These are phyloP conservation scores for Amanita subjunquillea DNA, from an alignment of 768 basidiomycete genomes.

Conservation along the genomic window DNA sequence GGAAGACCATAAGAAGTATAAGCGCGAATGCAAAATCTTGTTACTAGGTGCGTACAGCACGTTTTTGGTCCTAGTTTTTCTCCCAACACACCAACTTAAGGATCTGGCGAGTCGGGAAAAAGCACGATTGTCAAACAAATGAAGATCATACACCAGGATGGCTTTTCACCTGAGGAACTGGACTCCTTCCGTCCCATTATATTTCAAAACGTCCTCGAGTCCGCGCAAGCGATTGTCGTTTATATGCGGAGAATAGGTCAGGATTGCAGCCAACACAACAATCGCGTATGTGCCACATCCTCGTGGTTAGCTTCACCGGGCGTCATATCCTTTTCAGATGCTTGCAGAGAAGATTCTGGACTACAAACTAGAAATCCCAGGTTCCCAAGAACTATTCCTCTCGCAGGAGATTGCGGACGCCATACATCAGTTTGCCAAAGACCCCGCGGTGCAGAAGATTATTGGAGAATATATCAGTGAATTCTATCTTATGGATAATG, in stretches of 20 bases:
- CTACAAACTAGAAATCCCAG: slow-evolving; percentile 37
- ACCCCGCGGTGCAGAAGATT: slow-evolving; percentile 49
- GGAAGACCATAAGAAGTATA: slow-evolving; percentile 74
- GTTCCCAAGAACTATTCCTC: slow-evolving; percentile 32
- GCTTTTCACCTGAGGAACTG: slow-evolving; percentile 73
- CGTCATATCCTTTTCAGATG: slow-evolving; percentile 9
- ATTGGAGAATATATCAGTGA: slow-evolving; percentile 53
- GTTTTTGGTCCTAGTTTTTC: not conserved
- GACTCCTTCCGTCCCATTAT: slow-evolving; percentile 68
- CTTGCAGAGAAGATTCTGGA: slow-evolving; percentile 55
- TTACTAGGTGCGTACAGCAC: slow-evolving; percentile 58
- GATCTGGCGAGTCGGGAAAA: slow-evolving; percentile 93
- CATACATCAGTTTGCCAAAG: slow-evolving; percentile 60
- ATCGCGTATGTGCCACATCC: slow-evolving; percentile 33
- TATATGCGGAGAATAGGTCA: slow-evolving; percentile 83
- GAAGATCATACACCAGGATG: slow-evolving; percentile 96
- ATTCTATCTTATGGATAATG: slow-evolving; percentile 95
- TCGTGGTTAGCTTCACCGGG: not conserved
- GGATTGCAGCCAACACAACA: slow-evolving; percentile 59
- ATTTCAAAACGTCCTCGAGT: slow-evolving; percentile 82
- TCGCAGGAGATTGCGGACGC: slow-evolving; percentile 59
- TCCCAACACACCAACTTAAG: slow-evolving; percentile 26
- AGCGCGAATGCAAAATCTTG: slow-evolving; percentile 88
- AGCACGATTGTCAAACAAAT: slow-evolving; percentile 97
- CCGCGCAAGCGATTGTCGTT: slow-evolving; percentile 74